These are phyloP conservation scores for Lentinula sp. DNA, from an alignment of 768 basidiomycete species.

Conservation along the genomic window DNA sequence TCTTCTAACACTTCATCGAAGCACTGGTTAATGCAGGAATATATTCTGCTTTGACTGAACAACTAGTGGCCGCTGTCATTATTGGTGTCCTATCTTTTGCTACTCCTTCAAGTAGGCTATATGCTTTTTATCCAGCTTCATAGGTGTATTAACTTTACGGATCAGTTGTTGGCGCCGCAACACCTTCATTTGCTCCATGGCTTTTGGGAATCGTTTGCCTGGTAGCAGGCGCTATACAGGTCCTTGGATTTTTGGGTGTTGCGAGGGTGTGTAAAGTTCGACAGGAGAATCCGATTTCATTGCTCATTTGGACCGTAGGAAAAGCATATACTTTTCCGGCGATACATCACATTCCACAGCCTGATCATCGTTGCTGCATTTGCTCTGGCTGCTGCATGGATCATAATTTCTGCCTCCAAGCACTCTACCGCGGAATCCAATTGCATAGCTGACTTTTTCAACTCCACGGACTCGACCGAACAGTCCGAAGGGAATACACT, in stretches of 20 bases:
- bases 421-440: constrained; percentile 65
- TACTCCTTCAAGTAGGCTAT: constrained; percentile 68
- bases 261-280: constrained; percentile 43
- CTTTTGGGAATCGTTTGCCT: constrained; percentile 76
- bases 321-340: constrained; percentile 53
- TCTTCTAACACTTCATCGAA: not conserved
- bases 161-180: constrained; percentile 80
- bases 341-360: constrained; percentile 65
- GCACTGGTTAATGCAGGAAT: constrained; percentile 85
- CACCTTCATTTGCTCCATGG: constrained; percentile 69
- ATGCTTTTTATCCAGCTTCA: not conserved
- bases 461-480: constrained; percentile 22
- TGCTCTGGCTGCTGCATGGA: constrained; percentile 74
- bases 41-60: constrained; percentile 73
- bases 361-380: constrained; percentile 55
- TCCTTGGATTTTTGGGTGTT: constrained; percentile 84
- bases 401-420: constrained; percentile 69
- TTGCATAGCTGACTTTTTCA: constrained; percentile 60
- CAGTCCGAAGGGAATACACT: constrained; percentile 58
- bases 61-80: constrained; percentile 59
- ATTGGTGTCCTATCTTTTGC: constrained; percentile 71
- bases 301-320: constrained; percentile 40
- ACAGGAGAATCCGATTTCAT: not conserved
- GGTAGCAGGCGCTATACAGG: constrained; percentile 66
- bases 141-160: not conserved